Base-by-base conservation (phyloP, 257 asterid genomes). In the Solanum peruvianum region DNA sequence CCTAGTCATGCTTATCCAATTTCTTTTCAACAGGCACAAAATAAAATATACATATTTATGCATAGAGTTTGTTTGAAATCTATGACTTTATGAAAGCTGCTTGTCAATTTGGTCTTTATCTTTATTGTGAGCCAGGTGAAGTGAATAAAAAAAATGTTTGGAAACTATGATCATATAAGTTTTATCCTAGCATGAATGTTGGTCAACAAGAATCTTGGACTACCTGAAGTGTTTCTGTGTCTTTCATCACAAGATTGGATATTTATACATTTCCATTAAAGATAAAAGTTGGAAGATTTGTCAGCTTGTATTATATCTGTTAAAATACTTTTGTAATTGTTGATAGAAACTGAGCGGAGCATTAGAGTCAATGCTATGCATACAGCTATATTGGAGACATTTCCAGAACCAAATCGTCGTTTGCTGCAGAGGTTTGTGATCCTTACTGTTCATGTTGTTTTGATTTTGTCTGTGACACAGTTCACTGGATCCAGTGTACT, bases 391-490 rank as follows among this genome's bases (percentile, higher is more conserved):
- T 96, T 94, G 87, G 99, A 97, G 94, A 97, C 99, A 45, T 97
- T 97, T 90, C 99, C 99, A 6, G 99, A 97, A 93, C 99, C 99
- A 88, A 97, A 97, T 87, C 98, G 99, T 71, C 94, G 96, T 87
- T 91, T 97, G 89, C 91, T 97, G 88, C 98, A 97, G 84, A 96
- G 99, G 99, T 96, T 27, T 62, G 86, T 70, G 67, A 44, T 76
- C 77, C 35, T 86, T 87, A 39, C 82, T 47, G 80, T 86, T 62
- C 87, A 56, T 87, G 72, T 49, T 25, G 25, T 87, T 58, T 82
- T 85, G 87, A 44, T 67, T 23, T 37, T 12, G 31, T 31, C 37
- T 47, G 29, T 80, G 85, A 80, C 82, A 23, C 20, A 80, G 27
- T 80, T 80, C 12, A 2, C 44, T 27, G 67, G 85, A 16, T 80